Evolutionary conservation across 768 basidiomycete species (phyloP), one percentile per base, ranked within the genome.

Genomic region (Epithele typhae): DNA sequence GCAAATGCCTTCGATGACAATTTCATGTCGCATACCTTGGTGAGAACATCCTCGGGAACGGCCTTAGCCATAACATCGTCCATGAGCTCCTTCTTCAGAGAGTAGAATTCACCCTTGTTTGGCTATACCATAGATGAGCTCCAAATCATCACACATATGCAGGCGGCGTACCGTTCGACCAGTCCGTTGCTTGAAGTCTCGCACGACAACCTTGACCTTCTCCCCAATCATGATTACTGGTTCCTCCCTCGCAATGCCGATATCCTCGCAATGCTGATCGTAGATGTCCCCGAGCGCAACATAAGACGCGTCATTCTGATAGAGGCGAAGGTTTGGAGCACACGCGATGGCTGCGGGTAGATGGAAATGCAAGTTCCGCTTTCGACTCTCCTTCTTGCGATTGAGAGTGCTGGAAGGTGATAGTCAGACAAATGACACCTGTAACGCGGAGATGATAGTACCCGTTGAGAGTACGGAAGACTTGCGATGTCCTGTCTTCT

Each of bases 391-490:
- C 63, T 95, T 96, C 64, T 92, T 87, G 47, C 88, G 84, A 40
- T 72, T 71, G 42, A 99, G 70, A 21, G 88, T 86, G 19, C 95
- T 96, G 46, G 27, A 17, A 12, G 45, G 4, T 42, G 30, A 30
- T 25, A 30, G 23, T 44, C 15, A 50, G 34, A 15, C n/a, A 50
- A 23, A 12, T 15, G 47, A 27, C 5, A 10, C 2, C 10, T 5
- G 14, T 1, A 2, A 23, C 19, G 1, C 3, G 37, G 27, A 12
- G 2, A 14, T 14, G n/a, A 15, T 61, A 79, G 34, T 52, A 94
- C 93, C 83, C 81, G 59, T 96, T 97, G 68, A 98, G 89, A 45
- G 87, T 89, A n/a, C 96, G 81, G 69, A 95, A 87, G 17, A 96
- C 68, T 58, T 97, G 92, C 65, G 87, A 86, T 36, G 95, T 81